Percentiles rank a stretch among this genome's conserved stretches.
These are phyloP conservation scores for Hypoxylon subgilvum DNA, from an alignment of 495 filamentous ascomycete species.

Conservation along the genomic window DNA sequence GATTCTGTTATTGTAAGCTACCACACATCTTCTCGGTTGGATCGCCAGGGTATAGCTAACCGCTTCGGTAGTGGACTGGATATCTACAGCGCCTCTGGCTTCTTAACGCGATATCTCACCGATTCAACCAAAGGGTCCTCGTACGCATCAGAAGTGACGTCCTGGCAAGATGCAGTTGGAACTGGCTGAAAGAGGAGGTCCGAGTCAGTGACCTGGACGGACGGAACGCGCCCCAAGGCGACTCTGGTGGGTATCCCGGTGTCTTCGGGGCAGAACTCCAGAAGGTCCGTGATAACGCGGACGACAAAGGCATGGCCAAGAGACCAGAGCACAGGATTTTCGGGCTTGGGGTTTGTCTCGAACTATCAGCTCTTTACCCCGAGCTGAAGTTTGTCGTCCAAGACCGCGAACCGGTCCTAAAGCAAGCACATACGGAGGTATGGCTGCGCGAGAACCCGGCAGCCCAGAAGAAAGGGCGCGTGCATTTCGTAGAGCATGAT, in stretches of 20 bases:
- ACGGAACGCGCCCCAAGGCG: conserved; percentile 12
- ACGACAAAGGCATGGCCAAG: conserved; percentile 7
- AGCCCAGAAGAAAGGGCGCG: conserved; percentile 35
- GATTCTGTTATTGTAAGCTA: conserved; percentile 39
- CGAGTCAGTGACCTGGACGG: conserved; percentile 10
- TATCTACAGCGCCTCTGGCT: conserved; percentile 41
- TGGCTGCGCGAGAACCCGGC: conserved; percentile 39
- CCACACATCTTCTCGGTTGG: neutral
- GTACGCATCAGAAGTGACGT: conserved; percentile 39
- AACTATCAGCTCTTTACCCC: conserved; percentile 39
- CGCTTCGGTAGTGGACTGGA: conserved; percentile 28
- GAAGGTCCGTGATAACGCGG: neutral
- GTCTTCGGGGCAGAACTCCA: conserved; percentile 9
- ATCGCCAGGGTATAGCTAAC: neutral
- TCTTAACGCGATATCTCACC: conserved; percentile 42
- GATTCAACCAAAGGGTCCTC: conserved; percentile 36
- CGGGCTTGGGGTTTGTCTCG: conserved; percentile 39
- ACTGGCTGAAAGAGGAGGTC: conserved; percentile 46
- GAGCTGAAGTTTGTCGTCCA: conserved; percentile 48
- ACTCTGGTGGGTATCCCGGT: conserved; percentile 15
- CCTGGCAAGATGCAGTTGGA: conserved; percentile 44
- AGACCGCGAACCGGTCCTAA: conserved; percentile 45
- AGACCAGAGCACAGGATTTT: conserved; percentile 46
- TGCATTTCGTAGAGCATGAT: conserved; percentile 48
- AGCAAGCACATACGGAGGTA: conserved; percentile 35